Base-by-base conservation (phyloP, 345 rosid genomes). In the Citrus trifoliata region DNA sequence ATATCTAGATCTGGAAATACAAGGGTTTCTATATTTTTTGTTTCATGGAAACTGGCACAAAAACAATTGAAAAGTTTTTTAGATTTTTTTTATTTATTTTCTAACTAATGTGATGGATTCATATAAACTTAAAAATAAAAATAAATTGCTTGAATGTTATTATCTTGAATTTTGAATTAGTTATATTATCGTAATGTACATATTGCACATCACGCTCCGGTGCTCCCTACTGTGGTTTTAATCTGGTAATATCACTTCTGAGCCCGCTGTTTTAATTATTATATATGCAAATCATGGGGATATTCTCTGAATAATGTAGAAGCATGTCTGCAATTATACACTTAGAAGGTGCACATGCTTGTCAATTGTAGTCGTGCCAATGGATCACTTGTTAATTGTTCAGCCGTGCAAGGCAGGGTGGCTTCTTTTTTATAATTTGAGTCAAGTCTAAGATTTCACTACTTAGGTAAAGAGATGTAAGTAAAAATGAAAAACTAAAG, bases 401-500 rank as follows among this genome's bases (percentile, higher is more conserved):
- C 24, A 69, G 68, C 38, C 42, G 27, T 56, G n/a, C 0, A 18
- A 56, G 56, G 28, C 56, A 22, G 25, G 38, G 75, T 75, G n/a
- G 67, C 25, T 59, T 78, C 8, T 53, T 30, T 35, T 10, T 48
- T 37, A 32, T 65, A 25, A 59, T 56, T 76, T 74, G 59, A 42
- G 64, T 61, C 35, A 13, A 18, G 35, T 6, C 5, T 28, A 33
- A 10, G 60, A 22, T 71, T 55, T 71, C 28, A 42, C 13, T 76
- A 37, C 13, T 58, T 21, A 75, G 48, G 10, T 6, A 3, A 71
- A 64, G 21, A 40, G 32, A 1, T 60, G 24, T 7, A 32, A 18
- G 58, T 63, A 28, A 59, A 65, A 64, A 25, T 60, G 28, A 70
- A 19, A 79, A 68, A 60, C 35, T 72, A 46, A 70, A 65, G 38